Evolutionary conservation across 2,329 filamentous ascomycete species (phyloP), one percentile per base, ranked within the genome.

Genomic region (Ilyonectria sp.): DNA sequence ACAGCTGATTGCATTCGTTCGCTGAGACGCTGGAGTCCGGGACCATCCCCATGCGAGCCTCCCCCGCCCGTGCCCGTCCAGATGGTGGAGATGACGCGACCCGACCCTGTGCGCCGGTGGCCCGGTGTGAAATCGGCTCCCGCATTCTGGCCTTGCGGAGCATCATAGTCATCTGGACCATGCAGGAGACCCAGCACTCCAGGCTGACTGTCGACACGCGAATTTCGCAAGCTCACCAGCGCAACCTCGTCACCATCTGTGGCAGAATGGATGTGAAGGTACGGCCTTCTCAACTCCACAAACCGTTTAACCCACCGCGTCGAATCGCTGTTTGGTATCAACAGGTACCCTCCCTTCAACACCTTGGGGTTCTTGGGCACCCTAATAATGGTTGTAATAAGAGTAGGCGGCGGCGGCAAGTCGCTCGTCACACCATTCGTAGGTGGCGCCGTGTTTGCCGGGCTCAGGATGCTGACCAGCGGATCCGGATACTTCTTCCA

Each of bases 291-390:
- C 31, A 99, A 88, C 82, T 99, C 96, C 56, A 98, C 94, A 77
- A 97, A 98, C 47, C 95, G 91, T 74, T 95, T 94, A 31, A 96
- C 89, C 96, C 96, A 99, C 68, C 92, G 90, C 23, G 91, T 93
- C 40, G 91, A 93, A 60, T 93, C 92, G 62, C 91, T 91, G 76
- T 94, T 94, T 0, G 94, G 94, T 3, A 93, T 93, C 49, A 98
- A 86, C 17, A 99, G 88, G 79, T 96, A 97, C 17, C 95, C 95
- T 17, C 93, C 91, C 82, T 97, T 97, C 73, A 97, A 86, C 1
- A 96, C 87, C 49, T 89, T 90, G 1, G 91, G 89, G 73, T 96
- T 97, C 81, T 97, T 97, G 60, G 91, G 88, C 9, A 96, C 89
- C 46, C 91, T 89, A 59, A 94, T 90, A 46, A 97, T 91, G 1